Evolutionary conservation across 139 green algal genomes (phyloP).

Genomic region (Tetradesmus lagerheimii): DNA sequence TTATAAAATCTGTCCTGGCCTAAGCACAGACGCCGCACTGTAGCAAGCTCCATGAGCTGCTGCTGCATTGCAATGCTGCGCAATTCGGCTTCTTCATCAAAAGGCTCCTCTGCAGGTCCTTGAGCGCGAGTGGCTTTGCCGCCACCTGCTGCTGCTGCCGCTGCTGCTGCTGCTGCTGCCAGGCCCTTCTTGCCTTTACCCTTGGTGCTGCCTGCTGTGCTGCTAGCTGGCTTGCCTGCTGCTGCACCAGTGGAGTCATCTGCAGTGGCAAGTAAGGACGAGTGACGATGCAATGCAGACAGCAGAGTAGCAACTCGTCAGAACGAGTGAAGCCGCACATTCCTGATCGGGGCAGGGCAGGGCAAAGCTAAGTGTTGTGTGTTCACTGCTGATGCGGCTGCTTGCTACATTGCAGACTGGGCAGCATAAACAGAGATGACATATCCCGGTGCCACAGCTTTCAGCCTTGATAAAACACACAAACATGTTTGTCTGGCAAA

Average conservation of each 20-base stretch:
- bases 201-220: neutral
- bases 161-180: constrained; percentile 29
- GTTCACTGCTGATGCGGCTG: no score
- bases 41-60: constrained; percentile 45
- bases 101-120: neutral
- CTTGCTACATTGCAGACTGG: no score
- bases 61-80: constrained; percentile 62
- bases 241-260: neutral
- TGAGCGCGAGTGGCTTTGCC: neutral
- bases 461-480: no score
- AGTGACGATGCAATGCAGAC: neutral
- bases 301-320: neutral
- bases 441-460: no score
- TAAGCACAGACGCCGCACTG: constrained; percentile 50
- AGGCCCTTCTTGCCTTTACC: neutral
- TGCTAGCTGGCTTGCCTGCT: neutral
- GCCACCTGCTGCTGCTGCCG: constrained; percentile 1
- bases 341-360: no score
- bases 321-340: no score
- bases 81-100: constrained; percentile 54
- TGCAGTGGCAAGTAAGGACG: neutral
- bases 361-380: no score
- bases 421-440: no score
- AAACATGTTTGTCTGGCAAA: no score
- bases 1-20: constrained; percentile 74